These are phyloP conservation scores for Gossypium stocksii DNA, from an alignment of 345 rosid genomes.

Conservation along the genomic window DNA sequence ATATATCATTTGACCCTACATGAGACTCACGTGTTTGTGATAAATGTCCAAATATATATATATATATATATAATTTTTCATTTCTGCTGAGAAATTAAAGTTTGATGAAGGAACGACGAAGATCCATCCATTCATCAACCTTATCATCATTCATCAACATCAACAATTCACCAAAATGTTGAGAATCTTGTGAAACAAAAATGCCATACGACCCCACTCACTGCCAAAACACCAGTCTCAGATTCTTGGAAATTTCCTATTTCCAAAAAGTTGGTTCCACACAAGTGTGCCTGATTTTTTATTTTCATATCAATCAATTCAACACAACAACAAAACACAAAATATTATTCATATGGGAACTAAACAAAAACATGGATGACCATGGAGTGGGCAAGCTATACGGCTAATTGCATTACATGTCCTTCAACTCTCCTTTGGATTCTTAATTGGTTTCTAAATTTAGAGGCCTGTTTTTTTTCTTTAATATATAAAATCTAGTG, in stretches of 20 bases:
- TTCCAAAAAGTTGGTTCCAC: background rate
- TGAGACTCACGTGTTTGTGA: conserved; percentile 33
- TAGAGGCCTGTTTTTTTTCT: no score
- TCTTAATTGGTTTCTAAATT: no score
- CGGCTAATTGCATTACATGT: no score
- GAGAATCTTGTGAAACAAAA: conserved; percentile 8
- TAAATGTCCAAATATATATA: conserved; percentile 26
- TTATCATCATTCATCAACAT: background rate
- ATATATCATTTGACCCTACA: background rate
- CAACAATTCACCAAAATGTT: background rate
- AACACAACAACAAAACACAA: background rate
- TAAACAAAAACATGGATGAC: no score
- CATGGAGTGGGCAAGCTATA: no score
- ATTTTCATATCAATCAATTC: background rate
- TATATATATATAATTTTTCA: background rate
- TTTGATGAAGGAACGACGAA: background rate
- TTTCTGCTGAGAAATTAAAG: background rate
- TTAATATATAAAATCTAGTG: no score
- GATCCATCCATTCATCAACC: background rate
- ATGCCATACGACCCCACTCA: conserved; percentile 15
- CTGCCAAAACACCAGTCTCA: background rate
- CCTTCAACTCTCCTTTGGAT: no score
- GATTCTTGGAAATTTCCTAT: conserved; percentile 31
- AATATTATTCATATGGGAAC: background rate
- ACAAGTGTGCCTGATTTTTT: background rate